These are phyloP conservation scores for Talaromyces amestolkiae DNA, from an alignment of 2,329 filamentous ascomycete species.

Conservation along the genomic window DNA sequence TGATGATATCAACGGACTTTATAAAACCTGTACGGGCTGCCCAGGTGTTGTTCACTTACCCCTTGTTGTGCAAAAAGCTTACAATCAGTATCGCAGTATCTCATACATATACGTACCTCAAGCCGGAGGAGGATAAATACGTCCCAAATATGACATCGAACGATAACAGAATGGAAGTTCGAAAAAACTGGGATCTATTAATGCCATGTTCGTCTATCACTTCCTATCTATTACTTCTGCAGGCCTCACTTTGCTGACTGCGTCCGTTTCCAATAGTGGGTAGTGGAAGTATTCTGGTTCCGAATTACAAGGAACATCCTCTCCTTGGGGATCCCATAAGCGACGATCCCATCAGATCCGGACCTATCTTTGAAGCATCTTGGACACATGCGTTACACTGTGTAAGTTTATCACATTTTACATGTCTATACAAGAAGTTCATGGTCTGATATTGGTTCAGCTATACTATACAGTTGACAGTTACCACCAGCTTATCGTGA, in stretches of 20 bases:
- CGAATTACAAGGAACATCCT: constrained; percentile 11
- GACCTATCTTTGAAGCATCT: constrained; percentile 11
- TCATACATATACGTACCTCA: constrained; percentile 15
- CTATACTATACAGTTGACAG: constrained; percentile 15
- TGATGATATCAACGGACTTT: constrained; percentile 14
- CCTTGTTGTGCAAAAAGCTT: neutral
- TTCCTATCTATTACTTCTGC: neutral
- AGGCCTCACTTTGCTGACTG: neutral
- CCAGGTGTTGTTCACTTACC: neutral
- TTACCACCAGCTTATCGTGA: constrained; percentile 14
- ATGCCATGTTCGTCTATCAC: constrained; percentile 9
- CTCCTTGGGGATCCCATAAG: constrained; percentile 14
- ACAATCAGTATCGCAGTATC: neutral
- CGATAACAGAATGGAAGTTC: constrained; percentile 13
- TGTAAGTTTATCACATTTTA: neutral
- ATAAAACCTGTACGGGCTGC: constrained; percentile 5
- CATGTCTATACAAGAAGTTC: neutral
- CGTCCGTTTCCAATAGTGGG: neutral
- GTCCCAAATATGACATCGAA: constrained; percentile 16
- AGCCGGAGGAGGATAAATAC: constrained; percentile 11
- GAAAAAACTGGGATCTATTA: constrained; percentile 13
- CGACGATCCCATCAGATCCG: constrained; percentile 14
- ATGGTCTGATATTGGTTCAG: neutral
- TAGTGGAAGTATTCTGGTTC: constrained; percentile 14
- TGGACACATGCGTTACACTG: constrained; percentile 17